Evolutionary conservation across 148 eudicot species (phyloP).

Genomic region (Amaranthus palmeri): DNA sequence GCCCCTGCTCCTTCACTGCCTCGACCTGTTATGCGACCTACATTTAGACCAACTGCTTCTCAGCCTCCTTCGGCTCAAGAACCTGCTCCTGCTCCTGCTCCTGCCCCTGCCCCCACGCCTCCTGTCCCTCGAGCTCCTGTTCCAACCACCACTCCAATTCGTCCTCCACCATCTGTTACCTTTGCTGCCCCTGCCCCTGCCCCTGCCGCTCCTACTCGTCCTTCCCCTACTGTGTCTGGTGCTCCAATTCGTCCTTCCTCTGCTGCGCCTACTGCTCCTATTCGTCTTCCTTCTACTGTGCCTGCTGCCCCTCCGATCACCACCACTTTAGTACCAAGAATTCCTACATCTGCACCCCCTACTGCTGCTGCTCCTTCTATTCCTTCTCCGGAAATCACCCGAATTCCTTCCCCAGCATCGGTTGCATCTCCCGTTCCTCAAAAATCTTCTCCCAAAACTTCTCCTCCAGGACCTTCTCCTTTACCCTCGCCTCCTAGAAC

Average conservation of each 20-base stretch:
- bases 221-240: neutral
- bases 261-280: neutral
- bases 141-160: slow-evolving; percentile 14
- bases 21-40: slow-evolving; percentile 29
- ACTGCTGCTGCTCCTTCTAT: neutral
- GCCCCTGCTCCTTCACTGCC: slow-evolving; percentile 30
- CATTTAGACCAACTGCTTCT: slow-evolving; percentile 22
- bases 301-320: neutral
- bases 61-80: slow-evolving; percentile 25
- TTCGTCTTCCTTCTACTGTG: slow-evolving; percentile 6
- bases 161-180: slow-evolving; percentile 15
- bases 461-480: slow-evolving; percentile 10
- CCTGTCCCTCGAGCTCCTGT: slow-evolving; percentile 8
- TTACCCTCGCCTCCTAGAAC: slow-evolving; percentile 6
- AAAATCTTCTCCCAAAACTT: slow-evolving; percentile 8
- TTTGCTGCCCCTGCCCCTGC: neutral
- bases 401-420: slow-evolving; percentile 7
- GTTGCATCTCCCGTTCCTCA: slow-evolving; percentile 3
- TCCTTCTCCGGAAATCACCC: slow-evolving; percentile 5
- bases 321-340: neutral
- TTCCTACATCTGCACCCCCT: neutral
- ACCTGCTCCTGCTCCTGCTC: slow-evolving; percentile 22
- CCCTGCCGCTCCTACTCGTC: slow-evolving; percentile 4
- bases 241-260: neutral
- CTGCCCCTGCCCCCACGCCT: slow-evolving; percentile 19